Conservation (phyloP, 2,329 filamentous ascomycete species). For the Sporothrix sp. region DNA sequence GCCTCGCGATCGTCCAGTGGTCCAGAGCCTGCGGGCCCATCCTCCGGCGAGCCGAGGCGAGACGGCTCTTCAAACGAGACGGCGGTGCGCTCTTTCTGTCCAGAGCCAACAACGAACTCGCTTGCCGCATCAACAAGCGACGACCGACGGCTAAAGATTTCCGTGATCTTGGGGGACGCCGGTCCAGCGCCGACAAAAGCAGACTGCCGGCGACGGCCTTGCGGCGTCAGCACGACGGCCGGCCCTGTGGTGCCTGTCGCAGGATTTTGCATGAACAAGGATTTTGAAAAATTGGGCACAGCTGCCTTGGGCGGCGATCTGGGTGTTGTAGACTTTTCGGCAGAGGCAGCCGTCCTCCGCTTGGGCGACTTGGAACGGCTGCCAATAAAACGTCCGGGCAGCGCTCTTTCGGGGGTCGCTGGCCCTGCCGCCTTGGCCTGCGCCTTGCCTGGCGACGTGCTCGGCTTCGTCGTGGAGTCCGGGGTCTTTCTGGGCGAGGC, state of each 20-base stretch:
- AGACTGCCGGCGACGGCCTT: constrained; percentile 51
- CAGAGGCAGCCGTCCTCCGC: constrained; percentile 16
- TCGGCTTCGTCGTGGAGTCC: not conserved
- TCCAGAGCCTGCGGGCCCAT: constrained; percentile 39
- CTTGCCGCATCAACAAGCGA: constrained; percentile 60
- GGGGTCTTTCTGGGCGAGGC: not conserved
- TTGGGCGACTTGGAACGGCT: constrained; percentile 23
- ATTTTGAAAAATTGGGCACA: constrained; percentile 19
- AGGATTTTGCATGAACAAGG: constrained; percentile 45
- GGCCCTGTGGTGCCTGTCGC: constrained; percentile 51
- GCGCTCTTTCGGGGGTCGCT: constrained; percentile 14
- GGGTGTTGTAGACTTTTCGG: constrained; percentile 21
- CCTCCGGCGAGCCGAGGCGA: constrained; percentile 46
- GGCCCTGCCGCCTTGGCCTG: not conserved
- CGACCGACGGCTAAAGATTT: constrained; percentile 58
- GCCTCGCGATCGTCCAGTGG: constrained; percentile 46
- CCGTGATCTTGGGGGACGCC: constrained; percentile 64
- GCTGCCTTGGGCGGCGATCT: constrained; percentile 24
- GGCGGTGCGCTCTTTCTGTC: constrained; percentile 27
- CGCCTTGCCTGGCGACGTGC: not conserved
- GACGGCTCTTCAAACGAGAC: constrained; percentile 57
- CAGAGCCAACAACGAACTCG: constrained; percentile 49
- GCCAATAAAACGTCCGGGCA: constrained; percentile 19
- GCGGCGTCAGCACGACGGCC: constrained; percentile 53
- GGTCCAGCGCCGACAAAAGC: constrained; percentile 59